phyloP scores from a whole-genome alignment of 2,329 filamentous ascomycete species.

The Diaporthe nobilis region DNA sequence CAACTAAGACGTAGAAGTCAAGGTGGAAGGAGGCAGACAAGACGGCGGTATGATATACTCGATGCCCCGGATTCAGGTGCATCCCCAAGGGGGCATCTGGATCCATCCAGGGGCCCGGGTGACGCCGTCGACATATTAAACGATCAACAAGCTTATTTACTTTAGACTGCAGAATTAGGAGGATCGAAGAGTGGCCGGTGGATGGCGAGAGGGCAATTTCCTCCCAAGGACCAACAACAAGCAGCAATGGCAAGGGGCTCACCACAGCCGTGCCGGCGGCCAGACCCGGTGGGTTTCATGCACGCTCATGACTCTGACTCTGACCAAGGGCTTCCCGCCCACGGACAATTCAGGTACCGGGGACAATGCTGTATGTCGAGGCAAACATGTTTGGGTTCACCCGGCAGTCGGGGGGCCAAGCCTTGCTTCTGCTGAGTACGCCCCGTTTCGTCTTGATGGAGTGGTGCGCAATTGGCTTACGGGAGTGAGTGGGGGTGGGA shows the following conservation, averaged over 20 bases:
- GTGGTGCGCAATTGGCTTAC: slow-evolving; percentile 17
- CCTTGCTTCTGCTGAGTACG: slow-evolving; percentile 25
- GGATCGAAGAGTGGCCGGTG: not conserved
- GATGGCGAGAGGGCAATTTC: slow-evolving; percentile 31
- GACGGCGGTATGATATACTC: not conserved
- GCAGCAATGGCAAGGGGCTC: not conserved
- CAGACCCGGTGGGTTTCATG: slow-evolving; percentile 10
- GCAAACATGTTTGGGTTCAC: slow-evolving; percentile 9
- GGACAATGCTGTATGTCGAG: slow-evolving; percentile 3
- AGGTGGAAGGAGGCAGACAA: not conserved
- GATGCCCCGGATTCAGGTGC: not conserved
- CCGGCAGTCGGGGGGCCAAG: slow-evolving; percentile 5
- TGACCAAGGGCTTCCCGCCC: not conserved
- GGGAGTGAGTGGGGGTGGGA: not conserved
- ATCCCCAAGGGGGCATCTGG: not conserved
- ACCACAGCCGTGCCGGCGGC: slow-evolving; percentile 6
- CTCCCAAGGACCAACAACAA: not conserved
- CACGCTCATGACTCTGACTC: slow-evolving; percentile 6
- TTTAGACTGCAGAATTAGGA: not conserved
- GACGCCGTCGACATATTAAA: slow-evolving; percentile 13
- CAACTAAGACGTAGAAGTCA: not conserved
- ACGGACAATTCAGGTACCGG: not conserved
- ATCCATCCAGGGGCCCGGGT: slow-evolving; percentile 12
- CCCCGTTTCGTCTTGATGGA: slow-evolving; percentile 32
- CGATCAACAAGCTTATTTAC: slow-evolving; percentile 6